phyloP scores from a whole-genome alignment of 208 protist species.

The Leishmania amazonensis region DNA sequence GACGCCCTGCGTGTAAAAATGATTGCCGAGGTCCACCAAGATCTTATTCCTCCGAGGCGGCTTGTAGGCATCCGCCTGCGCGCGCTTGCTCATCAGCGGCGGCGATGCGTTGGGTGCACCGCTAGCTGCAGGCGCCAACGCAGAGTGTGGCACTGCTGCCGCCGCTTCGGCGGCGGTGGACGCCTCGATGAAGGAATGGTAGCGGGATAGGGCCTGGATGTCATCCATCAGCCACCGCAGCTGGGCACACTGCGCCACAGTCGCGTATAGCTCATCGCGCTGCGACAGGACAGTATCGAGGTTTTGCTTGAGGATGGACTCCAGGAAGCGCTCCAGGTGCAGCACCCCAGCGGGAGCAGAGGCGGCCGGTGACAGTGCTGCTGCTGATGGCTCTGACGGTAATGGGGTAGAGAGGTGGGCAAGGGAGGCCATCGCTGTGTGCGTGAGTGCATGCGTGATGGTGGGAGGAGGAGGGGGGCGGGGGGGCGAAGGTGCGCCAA shows the following conservation, averaged over 20 bases:
- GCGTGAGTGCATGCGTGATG: background rate
- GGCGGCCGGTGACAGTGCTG: conserved; percentile 7
- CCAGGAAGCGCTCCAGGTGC: conserved; percentile 74
- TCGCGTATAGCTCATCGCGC: conserved; percentile 54
- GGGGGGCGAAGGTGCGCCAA: background rate
- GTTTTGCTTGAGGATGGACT: conserved; percentile 52
- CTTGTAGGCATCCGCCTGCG: conserved; percentile 19
- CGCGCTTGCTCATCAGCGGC: conserved; percentile 21
- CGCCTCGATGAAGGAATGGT: conserved; percentile 39
- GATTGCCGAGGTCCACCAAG: conserved; percentile 77
- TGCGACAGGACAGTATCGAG: conserved; percentile 52
- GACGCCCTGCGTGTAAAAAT: conserved; percentile 67
- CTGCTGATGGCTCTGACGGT: background rate
- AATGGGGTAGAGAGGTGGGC: background rate
- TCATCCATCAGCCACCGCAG: conserved; percentile 67
- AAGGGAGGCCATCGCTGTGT: conserved; percentile 1
- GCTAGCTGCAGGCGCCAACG: background rate
- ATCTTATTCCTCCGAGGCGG: conserved; percentile 51
- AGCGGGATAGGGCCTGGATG: conserved; percentile 58
- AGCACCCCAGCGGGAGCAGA: conserved; percentile 34
- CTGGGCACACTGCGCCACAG: conserved; percentile 70
- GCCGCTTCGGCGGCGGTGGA: conserved; percentile 21
- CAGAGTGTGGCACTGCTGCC: background rate
- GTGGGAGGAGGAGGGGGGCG: background rate
- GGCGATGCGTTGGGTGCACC: background rate